A percentile compares a stretch with the other conserved stretches of the same genome.
These are phyloP conservation scores for Hygrophoropsis aurantiaca DNA, from an alignment of 768 basidiomycete genomes.

Conservation along the genomic window DNA sequence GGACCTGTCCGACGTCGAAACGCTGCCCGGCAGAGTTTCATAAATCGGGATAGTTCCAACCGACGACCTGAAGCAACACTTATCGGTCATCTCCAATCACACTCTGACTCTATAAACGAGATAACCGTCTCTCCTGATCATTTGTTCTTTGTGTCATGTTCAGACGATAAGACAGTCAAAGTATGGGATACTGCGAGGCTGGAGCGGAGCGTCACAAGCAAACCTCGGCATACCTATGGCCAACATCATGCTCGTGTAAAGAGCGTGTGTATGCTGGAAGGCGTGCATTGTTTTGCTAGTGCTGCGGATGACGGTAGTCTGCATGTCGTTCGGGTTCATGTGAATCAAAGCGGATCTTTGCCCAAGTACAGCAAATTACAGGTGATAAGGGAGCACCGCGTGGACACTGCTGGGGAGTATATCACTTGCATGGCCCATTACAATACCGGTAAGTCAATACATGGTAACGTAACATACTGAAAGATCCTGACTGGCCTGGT, in stretches of 20 bases:
- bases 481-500: neutral
- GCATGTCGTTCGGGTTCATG: conserved; percentile 81
- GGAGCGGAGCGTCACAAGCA: conserved; percentile 91
- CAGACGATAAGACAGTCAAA: conserved; percentile 92
- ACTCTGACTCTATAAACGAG: conserved; percentile 75
- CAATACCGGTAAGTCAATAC: conserved; percentile 55
- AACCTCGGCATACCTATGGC: conserved; percentile 70
- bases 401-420: conserved; percentile 74
- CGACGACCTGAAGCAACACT: conserved; percentile 75
- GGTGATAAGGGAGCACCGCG: conserved; percentile 75
- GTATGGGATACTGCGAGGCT: conserved; percentile 92
- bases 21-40: conserved; percentile 65
- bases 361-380: conserved; percentile 85
- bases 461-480: neutral
- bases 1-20: conserved; percentile 80
- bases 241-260: conserved; percentile 70
- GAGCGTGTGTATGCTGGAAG: conserved; percentile 78
- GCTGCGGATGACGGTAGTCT: conserved; percentile 84
- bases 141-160: conserved; percentile 90
- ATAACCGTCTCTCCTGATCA: conserved; percentile 92
- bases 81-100: conserved; percentile 82
- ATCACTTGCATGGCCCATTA: conserved; percentile 84
- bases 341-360: conserved; percentile 61
- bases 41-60: conserved; percentile 58
- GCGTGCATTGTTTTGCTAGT: conserved; percentile 85